These are phyloP conservation scores for Naganishia antarctica DNA, from an alignment of 768 basidiomycete genomes.

Conservation along the genomic window DNA sequence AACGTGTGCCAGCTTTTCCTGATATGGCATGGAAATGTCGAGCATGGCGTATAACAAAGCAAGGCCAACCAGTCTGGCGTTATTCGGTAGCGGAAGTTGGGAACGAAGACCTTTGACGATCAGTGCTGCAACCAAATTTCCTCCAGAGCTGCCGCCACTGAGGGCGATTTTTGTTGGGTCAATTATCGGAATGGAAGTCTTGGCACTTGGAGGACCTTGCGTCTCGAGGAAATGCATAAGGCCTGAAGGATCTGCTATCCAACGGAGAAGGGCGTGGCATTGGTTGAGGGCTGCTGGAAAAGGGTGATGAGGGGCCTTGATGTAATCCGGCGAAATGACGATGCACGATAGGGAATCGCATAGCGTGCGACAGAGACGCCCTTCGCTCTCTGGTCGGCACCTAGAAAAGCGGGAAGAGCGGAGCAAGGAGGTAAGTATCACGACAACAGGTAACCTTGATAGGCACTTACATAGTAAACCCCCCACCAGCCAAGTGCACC, in stretches of 20 bases:
- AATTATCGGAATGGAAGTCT: conserved; percentile 19
- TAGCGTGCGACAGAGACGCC: conserved; percentile 26
- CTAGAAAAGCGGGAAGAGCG: no score
- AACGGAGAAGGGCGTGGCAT: conserved; percentile 24
- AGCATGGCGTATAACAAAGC: conserved; percentile 26
- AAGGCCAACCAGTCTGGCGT: conserved; percentile 20
- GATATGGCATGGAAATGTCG: conserved; percentile 24
- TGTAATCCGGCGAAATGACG: conserved; percentile 28
- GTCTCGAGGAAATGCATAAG: conserved; percentile 16
- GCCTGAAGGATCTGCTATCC: conserved; percentile 22
- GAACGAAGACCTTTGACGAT: conserved; percentile 10
- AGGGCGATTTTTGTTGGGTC: conserved; percentile 26
- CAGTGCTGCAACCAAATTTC: conserved; percentile 24
- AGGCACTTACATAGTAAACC: conserved; percentile 29
- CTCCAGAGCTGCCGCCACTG: conserved; percentile 25
- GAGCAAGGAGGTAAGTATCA: no score
- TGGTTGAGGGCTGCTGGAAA: conserved; percentile 25
- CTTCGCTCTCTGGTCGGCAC: conserved; percentile 29
- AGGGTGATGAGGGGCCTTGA: conserved; percentile 28
- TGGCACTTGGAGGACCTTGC: conserved; percentile 15
- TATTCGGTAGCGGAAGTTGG: conserved; percentile 3
- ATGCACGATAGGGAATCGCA: conserved; percentile 24
- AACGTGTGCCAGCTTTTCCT: conserved; percentile 23
- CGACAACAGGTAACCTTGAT: no score
- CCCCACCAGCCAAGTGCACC: conserved; percentile 24